phyloP scores from a whole-genome alignment of 805 yeast genomes.

The Kazachstania viticola region DNA sequence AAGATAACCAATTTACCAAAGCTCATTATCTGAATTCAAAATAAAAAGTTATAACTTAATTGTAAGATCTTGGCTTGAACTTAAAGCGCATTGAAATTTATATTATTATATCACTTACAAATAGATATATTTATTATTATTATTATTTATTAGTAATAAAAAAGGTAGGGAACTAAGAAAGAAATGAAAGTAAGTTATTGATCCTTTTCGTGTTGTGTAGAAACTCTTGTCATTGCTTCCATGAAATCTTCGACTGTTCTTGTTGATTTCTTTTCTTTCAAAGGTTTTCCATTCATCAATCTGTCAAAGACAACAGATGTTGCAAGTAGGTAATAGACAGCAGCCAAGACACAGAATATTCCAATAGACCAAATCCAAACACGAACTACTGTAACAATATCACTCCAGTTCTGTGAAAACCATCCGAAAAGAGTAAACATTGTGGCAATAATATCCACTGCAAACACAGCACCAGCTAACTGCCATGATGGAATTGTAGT shows the following conservation, averaged over 20 bases:
- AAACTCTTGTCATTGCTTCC: conserved; percentile 79
- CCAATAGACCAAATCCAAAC: conserved; percentile 94
- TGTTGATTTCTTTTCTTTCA: conserved; percentile 41
- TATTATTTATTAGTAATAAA: no score
- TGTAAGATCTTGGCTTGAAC: no score
- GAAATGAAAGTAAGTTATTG: conserved; percentile 33
- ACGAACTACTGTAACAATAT: conserved; percentile 88
- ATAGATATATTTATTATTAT: conserved; percentile 3
- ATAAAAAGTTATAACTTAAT: no score
- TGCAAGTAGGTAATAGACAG: conserved; percentile 91
- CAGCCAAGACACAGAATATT: conserved; percentile 92
- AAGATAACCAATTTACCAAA: conserved; percentile 66
- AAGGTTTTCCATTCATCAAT: conserved; percentile 72
- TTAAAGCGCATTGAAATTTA: no score
- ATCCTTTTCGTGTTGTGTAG: conserved; percentile 80
- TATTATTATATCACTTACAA: conserved; percentile 1
- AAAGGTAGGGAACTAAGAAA: no score
- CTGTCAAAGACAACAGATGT: conserved; percentile 69
- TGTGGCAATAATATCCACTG: conserved; percentile 85
- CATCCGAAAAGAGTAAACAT: conserved; percentile 90
- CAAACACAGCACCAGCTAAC: conserved; percentile 84
- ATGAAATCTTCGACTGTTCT: conserved; percentile 77
- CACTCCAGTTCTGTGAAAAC: conserved; percentile 98
- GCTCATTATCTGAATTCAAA: conserved; percentile 40
- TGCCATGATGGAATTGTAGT: conserved; percentile 94